Base-by-base conservation (phyloP, 768 basidiomycete genomes). In the Dioszegia hungarica region DNA sequence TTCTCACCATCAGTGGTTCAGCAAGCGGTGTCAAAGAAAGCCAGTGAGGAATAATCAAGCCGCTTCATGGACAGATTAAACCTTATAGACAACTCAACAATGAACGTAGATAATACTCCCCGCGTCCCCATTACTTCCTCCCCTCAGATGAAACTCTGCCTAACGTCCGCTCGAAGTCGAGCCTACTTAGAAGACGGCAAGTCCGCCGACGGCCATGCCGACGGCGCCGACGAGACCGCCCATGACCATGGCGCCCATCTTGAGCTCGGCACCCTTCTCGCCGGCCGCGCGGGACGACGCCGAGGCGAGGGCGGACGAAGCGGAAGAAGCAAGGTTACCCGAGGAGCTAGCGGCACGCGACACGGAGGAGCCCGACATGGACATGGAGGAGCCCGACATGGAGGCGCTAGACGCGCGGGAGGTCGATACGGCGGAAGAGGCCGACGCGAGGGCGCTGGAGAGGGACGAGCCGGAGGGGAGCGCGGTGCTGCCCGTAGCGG, bases 401-500 rank as follows among this genome's bases (percentile, higher is more conserved):
- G 44, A 19, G n/a, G n/a, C n/a, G n/a, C n/a, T n/a, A n/a, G n/a
- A n/a, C n/a, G n/a, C n/a, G n/a, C n/a, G n/a, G n/a, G n/a, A n/a
- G n/a, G n/a, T n/a, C n/a, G 56, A 41, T 41, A 41, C 9, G 53
- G 43, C 14, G 25, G 60, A 51, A 24, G 59, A 46, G n/a, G 56
- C 33, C 28, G 59, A 55, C 1, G 57, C 39, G 28, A 41, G 38
- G 1, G 37, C 29, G 19, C 28, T 28, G 39, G 43, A 44, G 31
- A 50, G 27, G 24, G 62, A 37, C 39, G 59, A 27, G 39, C 49
- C 38, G n/a, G 56, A 33, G 63, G 57, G 48, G 58, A 63, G 46
- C 15, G 59, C 54, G 24, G 58, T 44, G 24, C 45, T 53, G 27
- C 48, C 57, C 11, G 59, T 55, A 9, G 53, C 57, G 10, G 63